Conservation (phyloP, 768 basidiomycete species). For the Hemileccinum rubropunctum region DNA sequence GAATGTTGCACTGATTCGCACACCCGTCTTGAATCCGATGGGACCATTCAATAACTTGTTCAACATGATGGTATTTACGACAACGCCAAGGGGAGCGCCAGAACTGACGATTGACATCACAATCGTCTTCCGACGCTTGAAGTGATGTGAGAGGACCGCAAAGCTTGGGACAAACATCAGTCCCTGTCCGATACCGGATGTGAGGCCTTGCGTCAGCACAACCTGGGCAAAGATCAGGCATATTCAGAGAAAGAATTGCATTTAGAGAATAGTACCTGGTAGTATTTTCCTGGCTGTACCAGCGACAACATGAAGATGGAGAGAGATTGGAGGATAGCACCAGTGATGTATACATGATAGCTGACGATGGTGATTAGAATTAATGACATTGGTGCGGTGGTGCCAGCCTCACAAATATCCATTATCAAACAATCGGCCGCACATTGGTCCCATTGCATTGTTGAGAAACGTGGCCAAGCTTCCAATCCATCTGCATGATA, state of each 20-base stretch:
- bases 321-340: constrained; percentile 26
- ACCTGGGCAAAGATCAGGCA: constrained; percentile 25
- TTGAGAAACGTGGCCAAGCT: constrained; percentile 16
- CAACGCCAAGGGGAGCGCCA: constrained; percentile 51
- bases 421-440: constrained; percentile 23
- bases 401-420: constrained; percentile 25
- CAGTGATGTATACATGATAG: constrained; percentile 18
- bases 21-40: constrained; percentile 43
- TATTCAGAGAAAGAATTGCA: neutral
- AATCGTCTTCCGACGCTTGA: constrained; percentile 37
- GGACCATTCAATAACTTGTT: constrained; percentile 43
- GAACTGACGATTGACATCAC: constrained; percentile 46
- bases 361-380: neutral
- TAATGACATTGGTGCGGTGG: too few species aligned
- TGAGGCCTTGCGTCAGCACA: constrained; percentile 44
- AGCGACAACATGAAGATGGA: constrained; percentile 41
- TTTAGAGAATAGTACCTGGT: neutral
- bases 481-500: constrained; percentile 23
- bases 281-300: constrained; percentile 27
- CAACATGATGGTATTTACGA: constrained; percentile 58
- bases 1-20: constrained; percentile 40
- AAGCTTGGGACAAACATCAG: constrained; percentile 44
- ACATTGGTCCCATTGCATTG: constrained; percentile 18
- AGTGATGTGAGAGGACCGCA: constrained; percentile 44
- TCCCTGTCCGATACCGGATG: constrained; percentile 41